Conservation (phyloP, 23 red algal species). For the Pyropia yezoensis region DNA sequence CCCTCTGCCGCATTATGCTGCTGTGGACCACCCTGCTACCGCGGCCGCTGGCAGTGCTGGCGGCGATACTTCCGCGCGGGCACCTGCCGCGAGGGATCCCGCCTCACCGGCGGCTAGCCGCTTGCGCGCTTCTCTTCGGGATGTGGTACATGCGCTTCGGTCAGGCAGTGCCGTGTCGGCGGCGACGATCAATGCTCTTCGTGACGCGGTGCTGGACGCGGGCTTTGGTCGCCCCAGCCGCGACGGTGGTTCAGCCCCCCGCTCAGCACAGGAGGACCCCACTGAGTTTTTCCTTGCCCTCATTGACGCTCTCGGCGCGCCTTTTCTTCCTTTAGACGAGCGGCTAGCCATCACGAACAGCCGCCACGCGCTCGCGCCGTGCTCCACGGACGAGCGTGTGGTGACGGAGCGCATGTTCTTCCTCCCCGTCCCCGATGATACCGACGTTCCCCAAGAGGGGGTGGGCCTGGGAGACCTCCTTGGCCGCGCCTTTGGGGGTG, state of each 20-base stretch:
- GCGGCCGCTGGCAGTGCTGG: too few species aligned
- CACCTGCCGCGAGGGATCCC: too few species aligned
- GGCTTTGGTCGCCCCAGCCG: not conserved
- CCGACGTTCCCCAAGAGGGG: not conserved
- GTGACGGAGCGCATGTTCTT: too few species aligned
- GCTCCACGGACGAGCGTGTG: too few species aligned
- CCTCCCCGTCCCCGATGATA: too few species aligned
- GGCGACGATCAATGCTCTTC: not conserved
- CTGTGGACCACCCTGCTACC: too few species aligned
- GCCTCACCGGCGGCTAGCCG: not conserved
- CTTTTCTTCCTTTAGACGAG: conserved; percentile 24
- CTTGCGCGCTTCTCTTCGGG: not conserved
- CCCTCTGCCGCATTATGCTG: too few species aligned
- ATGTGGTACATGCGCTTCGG: not conserved
- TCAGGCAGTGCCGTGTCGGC: not conserved
- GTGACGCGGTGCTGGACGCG: conserved; percentile 7
- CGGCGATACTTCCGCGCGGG: too few species aligned
- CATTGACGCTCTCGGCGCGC: conserved; percentile 28
- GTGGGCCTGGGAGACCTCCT: conserved; percentile 5
- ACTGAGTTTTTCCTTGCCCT: conserved; percentile 39
- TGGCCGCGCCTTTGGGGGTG: conserved; percentile 15
- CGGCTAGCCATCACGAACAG: too few species aligned
- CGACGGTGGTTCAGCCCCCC: not conserved
- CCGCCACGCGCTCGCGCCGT: too few species aligned
- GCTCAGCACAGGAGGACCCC: conserved; percentile 34